Conservation (phyloP, 1,284 basidiomycete species). For the Pholiota adiposa region DNA sequence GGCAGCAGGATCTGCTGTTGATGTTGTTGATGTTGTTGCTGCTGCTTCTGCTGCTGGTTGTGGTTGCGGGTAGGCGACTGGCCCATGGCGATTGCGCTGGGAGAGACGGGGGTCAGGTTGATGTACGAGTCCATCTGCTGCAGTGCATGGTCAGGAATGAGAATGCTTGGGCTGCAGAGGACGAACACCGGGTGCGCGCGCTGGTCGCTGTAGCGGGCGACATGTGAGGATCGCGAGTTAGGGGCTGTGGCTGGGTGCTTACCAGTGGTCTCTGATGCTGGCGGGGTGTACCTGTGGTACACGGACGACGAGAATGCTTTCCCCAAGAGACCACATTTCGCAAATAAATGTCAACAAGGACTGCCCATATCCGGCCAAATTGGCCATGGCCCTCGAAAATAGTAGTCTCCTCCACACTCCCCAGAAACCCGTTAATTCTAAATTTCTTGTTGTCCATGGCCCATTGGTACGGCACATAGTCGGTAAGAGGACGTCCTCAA, state of each 20-base stretch:
- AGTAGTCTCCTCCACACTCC: background rate
- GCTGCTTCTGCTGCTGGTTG: slow-evolving; percentile 14
- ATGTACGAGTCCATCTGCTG: slow-evolving; percentile 27
- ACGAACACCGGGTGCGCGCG: background rate
- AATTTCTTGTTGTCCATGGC: too few relatives aligned
- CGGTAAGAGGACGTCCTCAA: too few relatives aligned
- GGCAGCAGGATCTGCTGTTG: slow-evolving; percentile 15
- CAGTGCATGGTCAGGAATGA: slow-evolving; percentile 13
- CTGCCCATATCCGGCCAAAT: slow-evolving; percentile 4
- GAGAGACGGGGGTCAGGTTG: slow-evolving; percentile 15
- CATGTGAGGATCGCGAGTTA: slow-evolving; percentile 14
- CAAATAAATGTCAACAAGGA: slow-evolving; percentile 20
- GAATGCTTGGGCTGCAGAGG: background rate
- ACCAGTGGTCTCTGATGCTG: slow-evolving; percentile 32
- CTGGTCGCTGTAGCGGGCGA: slow-evolving; percentile 11
- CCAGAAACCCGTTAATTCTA: too few relatives aligned
- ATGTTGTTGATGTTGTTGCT: slow-evolving; percentile 10
- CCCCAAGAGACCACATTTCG: slow-evolving; percentile 25
- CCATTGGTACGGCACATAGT: too few relatives aligned
- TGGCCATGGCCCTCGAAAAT: slow-evolving; percentile 7
- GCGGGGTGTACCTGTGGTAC: slow-evolving; percentile 33
- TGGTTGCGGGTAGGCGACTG: slow-evolving; percentile 19
- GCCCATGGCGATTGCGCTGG: slow-evolving; percentile 18
- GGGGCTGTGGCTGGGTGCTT: slow-evolving; percentile 26
- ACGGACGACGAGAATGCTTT: slow-evolving; percentile 29